Conservation (phyloP, 306 rosid species). For the Citrullus amarus region DNA sequence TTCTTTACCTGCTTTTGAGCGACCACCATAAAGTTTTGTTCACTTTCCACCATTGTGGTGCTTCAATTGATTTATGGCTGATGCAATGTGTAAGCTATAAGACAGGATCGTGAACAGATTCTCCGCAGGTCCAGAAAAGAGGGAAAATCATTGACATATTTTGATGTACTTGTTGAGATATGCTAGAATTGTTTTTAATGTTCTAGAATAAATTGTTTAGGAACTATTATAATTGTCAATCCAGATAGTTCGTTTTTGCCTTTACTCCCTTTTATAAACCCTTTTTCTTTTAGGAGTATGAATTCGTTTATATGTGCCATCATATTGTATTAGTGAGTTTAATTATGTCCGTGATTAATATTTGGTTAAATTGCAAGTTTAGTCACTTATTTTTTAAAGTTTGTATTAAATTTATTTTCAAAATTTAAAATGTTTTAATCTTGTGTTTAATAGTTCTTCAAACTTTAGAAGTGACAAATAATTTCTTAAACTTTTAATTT, state of each 20-base stretch:
- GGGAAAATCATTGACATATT: not conserved
- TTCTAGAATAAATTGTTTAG: not conserved
- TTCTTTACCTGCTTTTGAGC: not conserved
- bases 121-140: not conserved
- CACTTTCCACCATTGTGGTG: not conserved
- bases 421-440: too few relatives aligned
- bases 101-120: not conserved
- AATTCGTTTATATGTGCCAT: not conserved
- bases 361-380: too few relatives aligned
- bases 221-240: not conserved
- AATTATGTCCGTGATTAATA: not conserved
- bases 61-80: not conserved
- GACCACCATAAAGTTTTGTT: not conserved
- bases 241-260: not conserved
- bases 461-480: too few relatives aligned
- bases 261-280: not conserved
- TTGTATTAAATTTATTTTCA: too few relatives aligned
- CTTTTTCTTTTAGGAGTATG: not conserved
- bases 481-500: too few relatives aligned
- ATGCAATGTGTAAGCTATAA: not conserved
- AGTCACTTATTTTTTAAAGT: too few relatives aligned
- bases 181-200: not conserved
- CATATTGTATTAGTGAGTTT: not conserved
- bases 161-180: not conserved
- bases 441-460: too few relatives aligned